Conservation (phyloP, 2,329 filamentous ascomycete genomes). For the Lachnellula arida region DNA sequence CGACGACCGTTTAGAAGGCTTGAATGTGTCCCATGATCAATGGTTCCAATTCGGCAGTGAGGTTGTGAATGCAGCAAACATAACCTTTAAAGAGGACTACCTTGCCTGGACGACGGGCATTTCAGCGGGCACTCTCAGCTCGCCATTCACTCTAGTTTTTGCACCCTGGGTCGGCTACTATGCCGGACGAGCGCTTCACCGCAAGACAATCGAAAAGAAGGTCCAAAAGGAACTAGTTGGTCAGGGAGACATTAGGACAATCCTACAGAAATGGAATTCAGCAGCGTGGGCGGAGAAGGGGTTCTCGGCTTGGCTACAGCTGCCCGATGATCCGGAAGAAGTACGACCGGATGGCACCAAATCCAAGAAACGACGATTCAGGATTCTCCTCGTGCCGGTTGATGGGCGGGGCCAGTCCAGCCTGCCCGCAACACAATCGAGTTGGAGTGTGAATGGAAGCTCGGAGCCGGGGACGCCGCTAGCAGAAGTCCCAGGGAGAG, state of each 20-base stretch:
- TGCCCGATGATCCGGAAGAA: constrained; percentile 16
- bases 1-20: constrained; percentile 14
- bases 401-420: not conserved
- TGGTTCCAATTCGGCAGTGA: constrained; percentile 25
- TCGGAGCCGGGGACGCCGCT: not conserved
- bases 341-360: not conserved
- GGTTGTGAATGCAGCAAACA: constrained; percentile 20
- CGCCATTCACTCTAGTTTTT: constrained; percentile 16
- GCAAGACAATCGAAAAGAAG: constrained; percentile 18
- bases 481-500: not conserved
- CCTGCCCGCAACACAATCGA: not conserved
- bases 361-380: constrained; percentile 2
- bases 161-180: constrained; percentile 23
- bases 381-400: constrained; percentile 1
- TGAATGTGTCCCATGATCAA: constrained; percentile 20
- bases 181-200: constrained; percentile 19
- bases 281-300: constrained; percentile 13
- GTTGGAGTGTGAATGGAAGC: not conserved
- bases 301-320: constrained; percentile 25
- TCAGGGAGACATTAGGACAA: constrained; percentile 17
- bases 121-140: constrained; percentile 17
- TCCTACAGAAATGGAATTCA: constrained; percentile 21
- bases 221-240: constrained; percentile 19
- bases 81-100: constrained; percentile 20
- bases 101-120: constrained; percentile 23